Evolutionary conservation across 352 stramenopile genomes (phyloP), one percentile per base, ranked within the genome.

Genomic region (Globisporangium alternatum): DNA sequence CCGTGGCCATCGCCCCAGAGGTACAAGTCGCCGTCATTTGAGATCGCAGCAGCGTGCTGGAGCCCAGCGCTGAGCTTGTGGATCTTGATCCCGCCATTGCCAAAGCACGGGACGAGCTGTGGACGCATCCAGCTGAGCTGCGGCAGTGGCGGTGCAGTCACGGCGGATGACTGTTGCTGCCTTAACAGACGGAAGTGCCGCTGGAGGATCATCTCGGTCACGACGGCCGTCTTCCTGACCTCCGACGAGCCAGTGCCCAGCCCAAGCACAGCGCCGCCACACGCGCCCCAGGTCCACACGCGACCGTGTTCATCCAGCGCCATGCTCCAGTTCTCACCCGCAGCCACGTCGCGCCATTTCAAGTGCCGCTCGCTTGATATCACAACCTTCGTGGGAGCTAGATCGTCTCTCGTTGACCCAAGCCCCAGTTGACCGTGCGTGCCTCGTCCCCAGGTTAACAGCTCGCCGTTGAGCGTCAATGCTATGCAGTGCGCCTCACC

Each of bases 1-100:
- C 54, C 60, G 8, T 63, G 33, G 4, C 53, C 41, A 22, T 80
- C 72, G 5, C 80, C 81, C 96, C 96, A 99, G 37, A 96, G 81
- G 67, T 96, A 98, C 1, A 98, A 68, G 69, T 97, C 88, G 12
- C 95, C 96, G 22, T 78, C 75, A 3, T 75, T 69, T 12, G 91
- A 97, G 22, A 98, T 71, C 5, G 88, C 94, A 0, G 89, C 84
- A 5, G 85, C 90, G 67, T 98, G 95, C 49, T 83, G 86, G 41
- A 78, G 65, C 2, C 96, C 96, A 44, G 95, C 95, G 41, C 80
- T 90, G 51, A 98, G 79, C 22, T 60, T 69, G 22, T 47, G 58
- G 43, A 91, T 86, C 5, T 58, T 45, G 8, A 73, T 64, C 28
- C 76, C 80, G 8, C 64, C 19, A 56, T 55, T 64, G 17, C 68